Evolutionary conservation across 371 early-diverging fungal species (phyloP).

Genomic region (Fennellomyces sp.): DNA sequence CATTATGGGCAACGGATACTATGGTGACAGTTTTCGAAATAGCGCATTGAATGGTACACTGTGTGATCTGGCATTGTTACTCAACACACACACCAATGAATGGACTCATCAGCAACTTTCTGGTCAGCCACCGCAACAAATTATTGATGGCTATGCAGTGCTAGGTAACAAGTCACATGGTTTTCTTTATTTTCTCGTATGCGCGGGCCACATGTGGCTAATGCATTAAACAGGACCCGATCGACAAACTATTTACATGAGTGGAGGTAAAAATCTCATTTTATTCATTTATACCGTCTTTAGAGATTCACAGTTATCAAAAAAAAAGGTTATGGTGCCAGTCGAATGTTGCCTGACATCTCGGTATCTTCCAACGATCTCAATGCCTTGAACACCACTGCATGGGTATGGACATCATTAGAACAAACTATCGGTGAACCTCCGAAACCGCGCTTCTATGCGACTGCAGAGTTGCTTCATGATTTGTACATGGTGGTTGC

Average conservation of each 20-base stretch:
- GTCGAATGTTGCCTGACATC: neutral
- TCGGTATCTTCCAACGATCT: conserved; percentile 9
- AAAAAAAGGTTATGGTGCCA: conserved; percentile 3
- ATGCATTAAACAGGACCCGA: too few relatives aligned
- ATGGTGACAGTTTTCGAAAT: neutral
- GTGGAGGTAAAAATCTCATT: conserved; percentile 14
- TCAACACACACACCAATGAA: conserved; percentile 1
- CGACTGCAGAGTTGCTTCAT: neutral
- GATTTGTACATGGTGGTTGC: neutral
- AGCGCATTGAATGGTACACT: neutral
- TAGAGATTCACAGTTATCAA: too few relatives aligned
- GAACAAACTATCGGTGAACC: neutral
- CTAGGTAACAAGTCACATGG: conserved; percentile 3
- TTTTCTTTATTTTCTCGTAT: neutral
- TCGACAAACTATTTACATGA: conserved; percentile 5
- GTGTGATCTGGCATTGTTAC: neutral
- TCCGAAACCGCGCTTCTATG: conserved; percentile 7
- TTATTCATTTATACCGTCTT: too few relatives aligned
- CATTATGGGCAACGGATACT: conserved; percentile 7
- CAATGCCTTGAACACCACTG: neutral
- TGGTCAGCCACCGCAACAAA: conserved; percentile 4
- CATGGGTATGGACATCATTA: neutral
- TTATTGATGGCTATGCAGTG: conserved; percentile 9
- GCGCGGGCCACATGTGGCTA: neutral
- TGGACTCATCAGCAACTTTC: neutral